Evolutionary conservation across 768 basidiomycete genomes (phyloP), one percentile per base, ranked within the genome.

Genomic region (Leucocoprinus sp.): DNA sequence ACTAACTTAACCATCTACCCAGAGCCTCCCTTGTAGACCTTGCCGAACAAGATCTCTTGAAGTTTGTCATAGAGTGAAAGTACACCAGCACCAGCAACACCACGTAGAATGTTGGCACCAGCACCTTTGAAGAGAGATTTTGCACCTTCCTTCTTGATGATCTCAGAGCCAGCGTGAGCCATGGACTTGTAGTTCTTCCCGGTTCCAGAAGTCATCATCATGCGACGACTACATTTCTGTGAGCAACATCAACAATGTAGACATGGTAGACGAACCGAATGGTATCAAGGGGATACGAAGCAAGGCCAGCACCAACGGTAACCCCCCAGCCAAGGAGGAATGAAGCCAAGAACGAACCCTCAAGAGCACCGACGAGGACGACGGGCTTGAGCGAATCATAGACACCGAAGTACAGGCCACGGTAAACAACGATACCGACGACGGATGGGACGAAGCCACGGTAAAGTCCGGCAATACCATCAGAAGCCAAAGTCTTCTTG

Each of bases 171-270:
- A 62, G 93, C 93, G 61, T 98, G 93, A 67, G 95, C 85, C 93
- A 97, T 97, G 57, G 88, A 90, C 78, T 93, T 95, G 84, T 98
- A 98, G 83, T 97, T 93, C 51, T 85, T 81, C 59, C 79, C 78
- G 59, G 81, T 84, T 58, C 95, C 96, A 18, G 95, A 97, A 28
- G 96, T 98, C 95, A 98, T 98, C 96, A 99, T 99, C 96, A 99
- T 99, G 58, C 96, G 92, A 84, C 96, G 93, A 84, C 95, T 93
- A 57, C 54, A 62, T 37, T 18, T 9, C 56, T 58, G 52, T 51
- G 54, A 39, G 21, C 48, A 14, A 44, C 35, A 35, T 8, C 11
- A 5, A 26, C 35, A 59, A 50, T 42, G 3, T 8, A 45, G 31
- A 48, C 26, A n/a, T 18, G 19, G 33, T 8, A 3, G 40, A 67